Evolutionary conservation across 2,329 filamentous ascomycete species (phyloP).

Genomic region (Colletotrichum sp.): DNA sequence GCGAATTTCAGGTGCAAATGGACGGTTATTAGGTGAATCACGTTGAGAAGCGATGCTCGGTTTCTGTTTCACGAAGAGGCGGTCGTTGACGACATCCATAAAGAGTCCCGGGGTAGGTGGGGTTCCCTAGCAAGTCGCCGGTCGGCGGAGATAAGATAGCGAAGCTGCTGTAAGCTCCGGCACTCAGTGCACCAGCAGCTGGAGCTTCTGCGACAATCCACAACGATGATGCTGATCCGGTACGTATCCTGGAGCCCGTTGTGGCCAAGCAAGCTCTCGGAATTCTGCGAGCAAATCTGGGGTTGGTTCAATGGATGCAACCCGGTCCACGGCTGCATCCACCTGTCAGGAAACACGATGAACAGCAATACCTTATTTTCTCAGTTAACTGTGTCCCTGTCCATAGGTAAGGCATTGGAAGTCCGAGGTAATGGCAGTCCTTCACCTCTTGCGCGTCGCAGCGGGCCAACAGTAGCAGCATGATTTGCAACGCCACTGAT

Average conservation of each 20-base stretch:
- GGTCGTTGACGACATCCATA: slow-evolving; percentile 21
- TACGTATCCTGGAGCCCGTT: neutral
- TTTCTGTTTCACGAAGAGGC: slow-evolving; percentile 7
- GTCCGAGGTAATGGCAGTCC: neutral
- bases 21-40: neutral
- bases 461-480: neutral
- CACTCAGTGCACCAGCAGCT: neutral
- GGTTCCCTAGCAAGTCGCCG: neutral
- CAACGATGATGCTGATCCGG: neutral
- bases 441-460: neutral
- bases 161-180: slow-evolving; percentile 14
- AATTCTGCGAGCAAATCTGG: slow-evolving; percentile 2
- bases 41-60: neutral
- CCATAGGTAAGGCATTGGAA: neutral
- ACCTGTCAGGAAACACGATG: neutral
- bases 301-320: slow-evolving; percentile 9
- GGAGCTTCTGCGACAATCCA: neutral
- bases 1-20: neutral
- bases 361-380: neutral
- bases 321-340: neutral
- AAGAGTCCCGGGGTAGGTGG: slow-evolving; percentile 7
- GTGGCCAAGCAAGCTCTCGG: neutral
- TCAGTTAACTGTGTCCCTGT: neutral
- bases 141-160: slow-evolving; percentile 21
- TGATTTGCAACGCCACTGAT: neutral